A percentile compares a stretch with the other conserved stretches of the same genome.
phyloP scores from a whole-genome alignment of 306 rosid species.

The Cucumis sativus region DNA sequence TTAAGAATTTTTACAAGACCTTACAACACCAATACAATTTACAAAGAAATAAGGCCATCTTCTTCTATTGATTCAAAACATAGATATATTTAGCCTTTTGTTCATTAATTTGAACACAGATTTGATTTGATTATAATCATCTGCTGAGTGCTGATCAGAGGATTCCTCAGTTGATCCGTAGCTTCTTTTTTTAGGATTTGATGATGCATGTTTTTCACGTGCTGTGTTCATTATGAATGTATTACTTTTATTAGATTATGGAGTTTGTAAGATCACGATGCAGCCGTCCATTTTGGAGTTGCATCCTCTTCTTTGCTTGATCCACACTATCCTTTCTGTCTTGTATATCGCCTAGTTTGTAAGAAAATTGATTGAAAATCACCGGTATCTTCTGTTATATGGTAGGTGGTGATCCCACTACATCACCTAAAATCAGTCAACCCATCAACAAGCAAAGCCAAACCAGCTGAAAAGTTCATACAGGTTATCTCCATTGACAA shows the following conservation, averaged over 20 bases:
- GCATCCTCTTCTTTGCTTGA: background rate
- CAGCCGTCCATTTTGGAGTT: background rate
- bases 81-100: background rate
- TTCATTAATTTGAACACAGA: background rate
- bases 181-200: background rate
- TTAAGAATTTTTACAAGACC: background rate
- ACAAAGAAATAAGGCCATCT: background rate
- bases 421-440: conserved; percentile 70
- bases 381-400: background rate
- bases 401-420: conserved; percentile 68
- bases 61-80: background rate
- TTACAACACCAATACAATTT: background rate
- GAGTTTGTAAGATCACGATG: background rate
- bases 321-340: background rate
- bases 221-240: background rate
- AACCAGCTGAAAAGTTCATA: conserved; percentile 62
- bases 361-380: background rate
- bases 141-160: background rate
- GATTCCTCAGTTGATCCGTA: background rate
- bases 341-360: background rate
- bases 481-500: conserved; percentile 69
- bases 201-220: background rate
- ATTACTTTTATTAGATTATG: background rate
- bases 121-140: background rate
- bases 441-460: conserved; percentile 60